Evolutionary conservation across 164 flowering plant species (phyloP).

Genomic region (Dillenia suffruticosa): DNA sequence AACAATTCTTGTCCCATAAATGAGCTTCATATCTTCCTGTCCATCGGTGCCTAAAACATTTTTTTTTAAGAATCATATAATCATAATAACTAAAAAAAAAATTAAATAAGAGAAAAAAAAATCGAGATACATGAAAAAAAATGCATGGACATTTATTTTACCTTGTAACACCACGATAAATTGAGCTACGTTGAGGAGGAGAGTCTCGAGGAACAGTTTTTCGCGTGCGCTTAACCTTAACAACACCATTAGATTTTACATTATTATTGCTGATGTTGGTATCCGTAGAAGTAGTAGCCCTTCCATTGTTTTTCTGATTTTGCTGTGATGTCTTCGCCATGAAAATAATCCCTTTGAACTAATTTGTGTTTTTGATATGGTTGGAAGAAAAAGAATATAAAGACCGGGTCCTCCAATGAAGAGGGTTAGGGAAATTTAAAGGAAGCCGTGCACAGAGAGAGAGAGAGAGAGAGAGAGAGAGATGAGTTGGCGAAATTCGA

Average conservation of each 20-base stretch:
- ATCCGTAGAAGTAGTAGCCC: too few species aligned
- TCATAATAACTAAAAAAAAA: background rate
- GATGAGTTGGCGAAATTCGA: slow-evolving; percentile 13
- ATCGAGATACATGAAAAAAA: background rate
- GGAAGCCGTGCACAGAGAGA: slow-evolving; percentile 4
- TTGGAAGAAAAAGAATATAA: background rate
- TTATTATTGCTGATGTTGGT: slow-evolving; percentile 7
- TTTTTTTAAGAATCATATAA: background rate
- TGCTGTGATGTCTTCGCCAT: slow-evolving; percentile 43
- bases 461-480: slow-evolving; percentile 3
- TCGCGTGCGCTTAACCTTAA: slow-evolving; percentile 60
- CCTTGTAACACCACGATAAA: slow-evolving; percentile 92
- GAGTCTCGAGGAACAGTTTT: slow-evolving; percentile 74
- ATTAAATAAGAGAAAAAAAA: background rate
- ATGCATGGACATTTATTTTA: slow-evolving; percentile 9
- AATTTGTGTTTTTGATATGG: background rate
- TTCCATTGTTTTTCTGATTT: slow-evolving; percentile 17
- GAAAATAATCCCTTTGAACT: background rate
- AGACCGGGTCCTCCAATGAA: slow-evolving; percentile 22
- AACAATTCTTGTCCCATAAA: slow-evolving; percentile 91
- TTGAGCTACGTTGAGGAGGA: slow-evolving; percentile 85
- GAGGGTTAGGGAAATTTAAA: slow-evolving; percentile 8
- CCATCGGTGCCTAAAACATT: slow-evolving; percentile 74
- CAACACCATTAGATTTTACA: background rate
- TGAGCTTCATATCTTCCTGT: slow-evolving; percentile 95